Evolutionary conservation across 106 monocot species (phyloP), one percentile per base, ranked within the genome.

Genomic region (Amphibolis antarctica): DNA sequence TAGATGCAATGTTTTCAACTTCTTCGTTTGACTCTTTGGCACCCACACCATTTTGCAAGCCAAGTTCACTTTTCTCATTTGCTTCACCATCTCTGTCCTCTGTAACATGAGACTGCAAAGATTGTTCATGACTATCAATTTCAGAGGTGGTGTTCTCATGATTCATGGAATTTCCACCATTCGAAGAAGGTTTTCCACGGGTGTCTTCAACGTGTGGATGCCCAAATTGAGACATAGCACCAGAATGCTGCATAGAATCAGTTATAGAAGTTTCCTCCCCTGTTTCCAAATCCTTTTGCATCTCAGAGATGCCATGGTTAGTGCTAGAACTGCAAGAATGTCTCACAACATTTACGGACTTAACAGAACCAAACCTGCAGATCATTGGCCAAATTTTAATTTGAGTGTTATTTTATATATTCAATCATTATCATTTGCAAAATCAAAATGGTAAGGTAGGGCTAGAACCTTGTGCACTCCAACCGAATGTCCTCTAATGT

Each of bases 341-440:
- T 28, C 74, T 64, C 62, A 85, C 75, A 5, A 93, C 10, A 74
- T 89, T 85, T 28, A 85, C 54, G 31, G 88, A 83, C 66, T 86
- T 94, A 3, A 94, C 73, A 18, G 81, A 75, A 73, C 93, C 93
- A 81, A 94, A 89, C 81, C 93, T 94, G 81, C 50, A 57, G 57
- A 21, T n/a, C n/a, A 18, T 46, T 69, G 44, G 21, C 10, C 58
- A 70, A 61, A 9, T 50, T 28, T 23, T 25, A 21, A 10, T 23
- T 25, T 55, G 23, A 55, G 10, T 10, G 24, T 23, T 55, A 3
- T 25, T 55, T 21, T 10, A 55, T 18, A 20, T 55, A 23, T 36
- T 36, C 36, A 36, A 36, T 4, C 36, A 2, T 36, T 36, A n/a
- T 36, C 36, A 36, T 10, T 23, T 20, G 9, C n/a, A 27, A 45